Base-by-base conservation (phyloP, 2,329 filamentous ascomycete genomes). In the Cladosporium oxysporum region DNA sequence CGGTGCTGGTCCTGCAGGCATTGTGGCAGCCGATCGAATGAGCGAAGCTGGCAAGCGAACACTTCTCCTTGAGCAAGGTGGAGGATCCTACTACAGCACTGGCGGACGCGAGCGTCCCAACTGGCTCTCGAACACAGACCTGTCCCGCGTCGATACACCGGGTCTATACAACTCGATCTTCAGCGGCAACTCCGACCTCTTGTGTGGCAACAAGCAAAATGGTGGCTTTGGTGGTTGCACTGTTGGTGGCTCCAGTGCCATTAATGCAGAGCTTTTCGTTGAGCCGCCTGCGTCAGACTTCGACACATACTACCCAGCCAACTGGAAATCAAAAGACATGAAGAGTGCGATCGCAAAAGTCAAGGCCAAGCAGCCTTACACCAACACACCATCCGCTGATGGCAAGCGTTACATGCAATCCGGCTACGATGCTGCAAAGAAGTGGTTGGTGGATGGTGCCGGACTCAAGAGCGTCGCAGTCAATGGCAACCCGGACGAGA, bases 191-290 rank as follows among this genome's bases (percentile, higher is more conserved):
- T 77, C 79, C 2, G 73, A 78, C 49, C 70, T 85, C 26, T 71
- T 79, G 2, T 85, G 83, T 68, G 67, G 78, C 2, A 77, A 78
- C 8, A 71, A 78, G 3, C 74, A 82, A 16, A 78, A 79, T 68
- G 78, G 78, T 41, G 65, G 62, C 14, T 71, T 69, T 55, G 66
- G 81, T 28, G 84, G 80, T 31, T 87, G 84, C 71, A 81, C 82
- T 0, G 76, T 85, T 16, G 83, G 84, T 5, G 84, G 84, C 10
- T 81, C 79, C 65, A 83, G 81, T 57, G 83, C 84, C 11, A 83
- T 86, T 73, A 86, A 86, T 64, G 84, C 83, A 6, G 83, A 83
- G 10, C 72, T 85, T 1, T 85, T 80, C 72, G 84, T 85, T 67
- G 80, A 85, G 67, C 83, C 84, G 6, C 83, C 83, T 0, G 79